Evolutionary conservation across 495 filamentous ascomycete genomes (phyloP), one percentile per base, ranked within the genome.

Genomic region (Amphirosellinia nigrospora): DNA sequence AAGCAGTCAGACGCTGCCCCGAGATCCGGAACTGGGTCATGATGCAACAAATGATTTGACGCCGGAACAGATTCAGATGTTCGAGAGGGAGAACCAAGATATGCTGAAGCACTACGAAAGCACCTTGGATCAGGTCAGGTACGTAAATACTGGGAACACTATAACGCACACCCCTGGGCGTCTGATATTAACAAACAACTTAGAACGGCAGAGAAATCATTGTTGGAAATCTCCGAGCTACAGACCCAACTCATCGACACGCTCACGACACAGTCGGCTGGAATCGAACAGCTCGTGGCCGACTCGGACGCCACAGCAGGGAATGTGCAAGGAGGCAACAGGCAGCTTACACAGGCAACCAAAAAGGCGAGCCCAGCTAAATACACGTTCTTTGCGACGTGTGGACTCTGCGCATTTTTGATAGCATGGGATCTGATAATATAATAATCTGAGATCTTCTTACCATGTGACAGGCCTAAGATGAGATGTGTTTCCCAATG

Each of bases 391-490:
- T 97, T 91, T 81, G 92, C 90, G 15, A 94, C 93, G 8, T 89
- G 91, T 34, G 91, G 90, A 0, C 84, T 98, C 69, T 97, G 94
- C 78, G 81, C 88, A 3, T 90, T 91, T 74, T 84, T 99, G 68
- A 85, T 99, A 10, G 82, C 94, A n/a, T 99, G 94, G 93, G 96
- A 99, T 87, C 80, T 97, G 78, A 80, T 97, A 36, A 93, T 97
- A 78, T 98, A 82, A 64, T 36, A 58, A 43, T 15, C 21, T 7
- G 43, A 4, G 45, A 32, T 36, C 36, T 13, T 23, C 4, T 67
- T 46, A 1, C 21, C 30, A 62, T 21, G 28, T 70, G 52, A 64
- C 38, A 19, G 9, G 32, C 61, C 61, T 36, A 30, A 21, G 30
- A 38, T 16, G 50, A 41, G 70, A 60, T 64, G 66, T 58, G 26